A percentile compares a stretch with the other conserved stretches of the same genome.
Conservation (phyloP, 2,329 filamentous ascomycete genomes). For the Sporothrix dimorphospora region DNA sequence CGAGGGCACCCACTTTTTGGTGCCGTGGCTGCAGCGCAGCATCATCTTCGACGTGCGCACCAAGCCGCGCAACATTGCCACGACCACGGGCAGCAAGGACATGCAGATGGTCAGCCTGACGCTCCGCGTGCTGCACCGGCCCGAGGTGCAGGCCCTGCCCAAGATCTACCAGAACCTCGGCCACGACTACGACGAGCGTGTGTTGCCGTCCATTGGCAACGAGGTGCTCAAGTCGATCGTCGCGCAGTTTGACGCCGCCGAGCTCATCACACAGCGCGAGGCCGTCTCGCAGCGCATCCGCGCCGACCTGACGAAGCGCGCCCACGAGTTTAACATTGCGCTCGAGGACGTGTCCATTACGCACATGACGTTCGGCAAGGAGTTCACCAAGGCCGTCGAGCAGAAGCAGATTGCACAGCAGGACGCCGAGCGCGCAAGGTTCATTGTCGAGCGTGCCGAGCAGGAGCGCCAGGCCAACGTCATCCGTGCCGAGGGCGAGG, state of each 20-base stretch:
- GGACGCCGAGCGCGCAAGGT: conserved; percentile 93
- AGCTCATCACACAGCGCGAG: conserved; percentile 98
- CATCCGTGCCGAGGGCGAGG: conserved; percentile 96
- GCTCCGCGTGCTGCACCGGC: conserved; percentile 95
- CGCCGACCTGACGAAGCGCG: conserved; percentile 86
- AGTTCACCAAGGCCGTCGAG: conserved; percentile 98
- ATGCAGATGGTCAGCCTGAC: conserved; percentile 99
- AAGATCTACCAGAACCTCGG: conserved; percentile 85
- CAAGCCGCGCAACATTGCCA: conserved; percentile 95
- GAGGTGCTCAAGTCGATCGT: conserved; percentile 99
- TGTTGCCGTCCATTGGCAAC: conserved; percentile 96
- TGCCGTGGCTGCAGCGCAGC: conserved; percentile 93
- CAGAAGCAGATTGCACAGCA: conserved; percentile 99
- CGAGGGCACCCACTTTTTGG: conserved; percentile 94
- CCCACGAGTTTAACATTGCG: conserved; percentile 96
- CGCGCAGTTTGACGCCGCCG: conserved; percentile 97
- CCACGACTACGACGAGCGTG: conserved; percentile 94
- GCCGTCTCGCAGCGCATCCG: conserved; percentile 95
- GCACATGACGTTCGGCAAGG: conserved; percentile 99
- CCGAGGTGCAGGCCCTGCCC: conserved; percentile 83
- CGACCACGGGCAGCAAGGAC: conserved; percentile 97
- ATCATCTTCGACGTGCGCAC: conserved; percentile 98
- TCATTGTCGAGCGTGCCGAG: conserved; percentile 98
- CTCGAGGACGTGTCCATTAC: conserved; percentile 99
- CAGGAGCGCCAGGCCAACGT: conserved; percentile 99